Percentiles rank a stretch among this genome's conserved stretches.
These are phyloP conservation scores for Kondoa subrosea DNA, from an alignment of 768 basidiomycete genomes.

Conservation along the genomic window DNA sequence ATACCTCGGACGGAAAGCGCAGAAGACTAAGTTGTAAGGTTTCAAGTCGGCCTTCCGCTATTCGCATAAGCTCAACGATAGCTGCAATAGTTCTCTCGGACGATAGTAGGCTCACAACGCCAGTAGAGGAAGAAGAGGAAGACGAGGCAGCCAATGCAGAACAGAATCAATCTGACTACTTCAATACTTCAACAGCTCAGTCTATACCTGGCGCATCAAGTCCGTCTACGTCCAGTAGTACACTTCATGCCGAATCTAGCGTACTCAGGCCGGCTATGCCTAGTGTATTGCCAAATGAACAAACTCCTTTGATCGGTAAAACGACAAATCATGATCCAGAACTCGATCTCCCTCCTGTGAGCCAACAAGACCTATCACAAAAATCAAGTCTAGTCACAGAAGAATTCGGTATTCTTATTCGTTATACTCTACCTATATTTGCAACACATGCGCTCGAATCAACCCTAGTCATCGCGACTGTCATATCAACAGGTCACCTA, in stretches of 20 bases:
- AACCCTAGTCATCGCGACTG: not conserved
- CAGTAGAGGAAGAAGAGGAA: not conserved
- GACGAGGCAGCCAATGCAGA: too few species aligned
- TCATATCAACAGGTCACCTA: not conserved
- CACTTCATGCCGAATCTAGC: not conserved
- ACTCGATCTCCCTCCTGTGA: not conserved
- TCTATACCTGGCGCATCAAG: not conserved
- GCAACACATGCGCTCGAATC: constrained; percentile 1
- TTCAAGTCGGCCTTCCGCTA: too few species aligned
- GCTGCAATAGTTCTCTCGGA: too few species aligned
- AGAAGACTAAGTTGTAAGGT: not conserved
- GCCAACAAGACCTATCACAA: not conserved
- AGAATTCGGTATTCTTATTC: not conserved
- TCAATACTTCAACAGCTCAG: not conserved
- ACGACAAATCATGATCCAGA: not conserved
- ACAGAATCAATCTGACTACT: not conserved
- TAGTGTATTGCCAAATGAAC: not conserved
- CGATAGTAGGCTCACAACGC: not conserved
- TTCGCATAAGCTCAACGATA: too few species aligned
- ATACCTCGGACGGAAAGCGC: not conserved
- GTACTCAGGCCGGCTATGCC: not conserved
- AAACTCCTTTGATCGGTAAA: not conserved
- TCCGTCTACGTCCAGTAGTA: not conserved
- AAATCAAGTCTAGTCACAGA: not conserved
- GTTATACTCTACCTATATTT: not conserved